These are phyloP conservation scores for Russula vinacea DNA, from an alignment of 768 basidiomycete species.

Conservation along the genomic window DNA sequence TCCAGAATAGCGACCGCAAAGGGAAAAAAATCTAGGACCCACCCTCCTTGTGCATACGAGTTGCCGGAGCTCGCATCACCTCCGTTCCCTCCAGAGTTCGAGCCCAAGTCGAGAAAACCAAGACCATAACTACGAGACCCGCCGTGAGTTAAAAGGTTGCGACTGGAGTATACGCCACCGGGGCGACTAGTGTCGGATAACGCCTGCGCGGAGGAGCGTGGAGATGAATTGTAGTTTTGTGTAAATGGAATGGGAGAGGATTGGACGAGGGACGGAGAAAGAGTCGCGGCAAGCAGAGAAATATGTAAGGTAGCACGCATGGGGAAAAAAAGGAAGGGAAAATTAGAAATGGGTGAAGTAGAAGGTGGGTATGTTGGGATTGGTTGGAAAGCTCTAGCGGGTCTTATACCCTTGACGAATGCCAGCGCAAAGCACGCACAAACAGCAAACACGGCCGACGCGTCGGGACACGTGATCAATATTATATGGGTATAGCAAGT, in stretches of 20 bases:
- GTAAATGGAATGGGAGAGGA: conserved; percentile 28
- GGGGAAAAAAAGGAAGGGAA: conserved; percentile 5
- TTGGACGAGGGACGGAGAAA: conserved; percentile 29
- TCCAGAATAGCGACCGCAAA: neutral
- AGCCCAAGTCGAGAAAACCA: conserved; percentile 24
- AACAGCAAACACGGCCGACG: conserved; percentile 28
- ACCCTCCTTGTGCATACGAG: conserved; percentile 23
- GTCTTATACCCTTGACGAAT: conserved; percentile 23
- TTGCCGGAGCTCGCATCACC: conserved; percentile 29
- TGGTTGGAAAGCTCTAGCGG: conserved; percentile 10
- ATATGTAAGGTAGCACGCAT: conserved; percentile 29
- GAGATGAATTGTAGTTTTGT: conserved; percentile 21
- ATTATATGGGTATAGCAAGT: conserved; percentile 18
- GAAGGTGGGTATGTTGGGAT: conserved; percentile 3
- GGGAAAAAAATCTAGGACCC: neutral
- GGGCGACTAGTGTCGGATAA: conserved; percentile 22
- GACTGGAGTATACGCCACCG: conserved; percentile 24
- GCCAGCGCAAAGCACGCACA: conserved; percentile 22
- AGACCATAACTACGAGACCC: conserved; percentile 23
- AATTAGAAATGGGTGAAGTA: conserved; percentile 21
- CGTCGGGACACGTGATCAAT: conserved; percentile 26
- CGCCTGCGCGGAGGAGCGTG: conserved; percentile 13
- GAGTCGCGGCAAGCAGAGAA: conserved; percentile 30
- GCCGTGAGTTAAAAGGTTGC: conserved; percentile 13
- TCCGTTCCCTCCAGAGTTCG: conserved; percentile 27